Conservation (phyloP, 2,329 filamentous ascomycete species). For the Parasarocladium wereldwijsianum region DNA sequence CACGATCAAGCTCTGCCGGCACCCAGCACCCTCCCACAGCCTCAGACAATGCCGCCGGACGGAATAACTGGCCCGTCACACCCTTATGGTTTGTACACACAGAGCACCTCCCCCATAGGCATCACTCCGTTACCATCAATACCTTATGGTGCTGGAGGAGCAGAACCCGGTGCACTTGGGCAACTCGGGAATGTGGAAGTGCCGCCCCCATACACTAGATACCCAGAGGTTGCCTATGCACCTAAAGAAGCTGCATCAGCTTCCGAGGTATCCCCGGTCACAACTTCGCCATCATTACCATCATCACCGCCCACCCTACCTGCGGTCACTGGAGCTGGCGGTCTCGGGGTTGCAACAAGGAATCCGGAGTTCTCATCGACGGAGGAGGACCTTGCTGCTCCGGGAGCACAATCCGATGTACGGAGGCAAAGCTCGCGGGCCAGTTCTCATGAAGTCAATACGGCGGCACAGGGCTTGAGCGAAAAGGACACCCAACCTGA, state of each 20-base stretch:
- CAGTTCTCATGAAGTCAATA: slow-evolving; percentile 41
- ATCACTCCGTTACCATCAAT: slow-evolving; percentile 31
- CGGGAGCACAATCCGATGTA: slow-evolving; percentile 34
- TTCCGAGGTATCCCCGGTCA: slow-evolving; percentile 1
- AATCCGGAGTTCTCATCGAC: slow-evolving; percentile 48
- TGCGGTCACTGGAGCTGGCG: slow-evolving; percentile 39
- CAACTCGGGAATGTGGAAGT: slow-evolving; percentile 83
- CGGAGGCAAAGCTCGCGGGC: slow-evolving; percentile 21
- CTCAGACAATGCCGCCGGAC: not conserved
- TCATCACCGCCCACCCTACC: not conserved
- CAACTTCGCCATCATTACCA: slow-evolving; percentile 5
- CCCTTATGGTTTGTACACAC: slow-evolving; percentile 75
- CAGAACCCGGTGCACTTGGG: slow-evolving; percentile 76
- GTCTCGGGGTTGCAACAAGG: slow-evolving; percentile 43
- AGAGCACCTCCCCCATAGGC: slow-evolving; percentile 47
- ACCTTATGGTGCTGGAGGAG: slow-evolving; percentile 64
- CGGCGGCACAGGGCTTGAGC: slow-evolving; percentile 25
- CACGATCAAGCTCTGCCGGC: slow-evolving; percentile 9
- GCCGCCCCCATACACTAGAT: slow-evolving; percentile 79
- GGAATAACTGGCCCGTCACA: slow-evolving; percentile 57
- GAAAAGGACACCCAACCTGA: slow-evolving; percentile 33
- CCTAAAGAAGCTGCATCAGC: slow-evolving; percentile 30
- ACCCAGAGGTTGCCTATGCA: slow-evolving; percentile 58
- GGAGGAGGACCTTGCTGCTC: slow-evolving; percentile 35
- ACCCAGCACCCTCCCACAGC: slow-evolving; percentile 12